Evolutionary conservation across 1,284 basidiomycete species (phyloP).

Genomic region (Salmacisia buchloeana): DNA sequence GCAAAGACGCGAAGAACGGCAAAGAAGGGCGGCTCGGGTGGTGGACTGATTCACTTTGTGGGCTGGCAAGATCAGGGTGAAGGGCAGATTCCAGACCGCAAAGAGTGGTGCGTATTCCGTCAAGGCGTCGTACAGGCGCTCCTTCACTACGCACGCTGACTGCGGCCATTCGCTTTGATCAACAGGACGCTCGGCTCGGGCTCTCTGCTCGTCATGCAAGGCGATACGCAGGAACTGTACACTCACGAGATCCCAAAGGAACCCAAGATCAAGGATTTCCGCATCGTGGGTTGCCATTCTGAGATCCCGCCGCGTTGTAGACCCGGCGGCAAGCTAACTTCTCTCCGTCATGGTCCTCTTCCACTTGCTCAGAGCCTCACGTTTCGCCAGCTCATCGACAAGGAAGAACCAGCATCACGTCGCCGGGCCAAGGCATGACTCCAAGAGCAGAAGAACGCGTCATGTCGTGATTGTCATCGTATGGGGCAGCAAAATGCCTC

Average conservation of each 20-base stretch:
- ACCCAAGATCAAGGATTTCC: slow-evolving; percentile 25
- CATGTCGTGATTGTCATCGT: too few relatives aligned
- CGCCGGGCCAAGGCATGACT: too few relatives aligned
- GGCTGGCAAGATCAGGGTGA: slow-evolving; percentile 21
- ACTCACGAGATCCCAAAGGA: slow-evolving; percentile 51
- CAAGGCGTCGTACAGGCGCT: background rate
- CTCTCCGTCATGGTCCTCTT: background rate
- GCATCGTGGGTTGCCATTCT: slow-evolving; percentile 23
- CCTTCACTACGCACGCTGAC: background rate
- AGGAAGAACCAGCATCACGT: too few relatives aligned
- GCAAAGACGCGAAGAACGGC: slow-evolving; percentile 9
- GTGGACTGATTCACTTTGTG: background rate
- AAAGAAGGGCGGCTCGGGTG: slow-evolving; percentile 5
- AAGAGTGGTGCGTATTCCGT: background rate
- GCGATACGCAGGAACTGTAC: slow-evolving; percentile 56
- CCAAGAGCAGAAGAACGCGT: too few relatives aligned
- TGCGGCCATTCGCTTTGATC: background rate
- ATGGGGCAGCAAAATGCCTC: too few relatives aligned
- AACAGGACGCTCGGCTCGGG: slow-evolving; percentile 53
- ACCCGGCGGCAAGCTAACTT: background rate
- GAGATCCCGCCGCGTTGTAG: background rate
- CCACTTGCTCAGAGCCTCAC: slow-evolving; percentile 23
- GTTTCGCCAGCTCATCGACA: slow-evolving; percentile 30
- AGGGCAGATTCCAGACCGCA: slow-evolving; percentile 18
- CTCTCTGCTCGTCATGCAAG: slow-evolving; percentile 58